Base-by-base conservation (phyloP, 2,329 filamentous ascomycete genomes). In the Claviceps arundinis region DNA sequence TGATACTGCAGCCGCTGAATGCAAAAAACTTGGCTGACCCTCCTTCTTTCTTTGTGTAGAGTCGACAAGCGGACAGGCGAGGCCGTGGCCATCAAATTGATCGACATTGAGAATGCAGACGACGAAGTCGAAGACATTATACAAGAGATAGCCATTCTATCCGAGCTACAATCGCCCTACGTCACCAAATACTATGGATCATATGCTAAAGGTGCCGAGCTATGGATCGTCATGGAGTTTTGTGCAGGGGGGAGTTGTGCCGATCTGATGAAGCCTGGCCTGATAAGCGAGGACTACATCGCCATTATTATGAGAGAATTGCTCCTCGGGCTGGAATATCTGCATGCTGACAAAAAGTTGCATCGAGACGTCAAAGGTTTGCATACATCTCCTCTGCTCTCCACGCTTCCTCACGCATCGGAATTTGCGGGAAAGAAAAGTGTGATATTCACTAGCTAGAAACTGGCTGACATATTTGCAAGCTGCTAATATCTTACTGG, bases 211-310 rank as follows among this genome's bases (percentile, higher is more conserved):
- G 93, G 91, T 24, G 93, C 90, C 2, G 88, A 97, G 71, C 73
- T 98, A 62, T 98, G 93, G 93, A 98, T 98, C 61, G 89, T 97
- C 67, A 98, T 98, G 93, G 93, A 98, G 69, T 98, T 93, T 64
- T 98, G 93, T 69, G 90, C 91, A 1, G 93, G 93, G 22, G 93
- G 93, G 4, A 97, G 91, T 70, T 97, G 93, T 64, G 89, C 88
- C 47, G 93, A 97, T 65, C 73, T 98, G 56, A 87, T 98, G 84
- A 95, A 95, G 71, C 89, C 93, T 0, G 93, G 93, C 24, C 71
- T 84, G 42, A 91, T 98, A 55, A 81, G 84, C 19, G 93, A 98
- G 70, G 89, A 95, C 59, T 96, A 97, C 67, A 97, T 98, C 62
- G 89, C 89, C 61, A 96, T 98, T 61, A 95, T 98, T 56, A 75